Conservation (phyloP, 345 rosid species). For the Excoecaria cochinchinensis region DNA sequence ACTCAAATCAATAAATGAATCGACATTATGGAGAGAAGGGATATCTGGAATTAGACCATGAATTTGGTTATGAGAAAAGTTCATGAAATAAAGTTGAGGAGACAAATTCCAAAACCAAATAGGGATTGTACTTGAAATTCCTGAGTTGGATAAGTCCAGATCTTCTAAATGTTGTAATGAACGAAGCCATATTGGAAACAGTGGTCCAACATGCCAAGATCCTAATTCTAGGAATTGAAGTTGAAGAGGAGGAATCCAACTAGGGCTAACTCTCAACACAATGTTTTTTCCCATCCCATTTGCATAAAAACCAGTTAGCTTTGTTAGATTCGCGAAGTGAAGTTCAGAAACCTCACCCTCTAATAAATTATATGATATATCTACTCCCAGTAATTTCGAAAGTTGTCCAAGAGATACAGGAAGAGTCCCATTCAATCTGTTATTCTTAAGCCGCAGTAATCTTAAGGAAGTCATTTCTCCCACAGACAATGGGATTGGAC, state of each 20-base stretch:
- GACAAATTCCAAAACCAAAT: not conserved
- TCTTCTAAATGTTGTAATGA: not conserved
- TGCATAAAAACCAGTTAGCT: not conserved
- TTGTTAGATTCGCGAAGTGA: constrained; percentile 30
- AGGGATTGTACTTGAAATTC: not conserved
- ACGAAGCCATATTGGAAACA: not conserved
- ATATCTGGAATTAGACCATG: constrained; percentile 1
- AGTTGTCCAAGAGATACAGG: constrained; percentile 19
- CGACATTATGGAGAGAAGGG: too few species aligned
- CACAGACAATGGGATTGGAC: constrained; percentile 18
- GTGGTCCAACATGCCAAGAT: not conserved
- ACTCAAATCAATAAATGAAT: not conserved
- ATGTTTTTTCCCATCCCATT: not conserved
- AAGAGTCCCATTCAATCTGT: constrained; percentile 17
- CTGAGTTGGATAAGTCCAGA: constrained; percentile 2
- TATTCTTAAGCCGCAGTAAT: not conserved
- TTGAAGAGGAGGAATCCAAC: not conserved
- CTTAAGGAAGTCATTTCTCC: not conserved
- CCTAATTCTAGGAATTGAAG: not conserved
- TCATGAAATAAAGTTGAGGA: not conserved
- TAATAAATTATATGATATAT: constrained; percentile 11
- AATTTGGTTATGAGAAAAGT: not conserved
- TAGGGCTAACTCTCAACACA: not conserved
- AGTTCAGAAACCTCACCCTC: constrained; percentile 23
- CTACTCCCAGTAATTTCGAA: not conserved